Conservation (phyloP, 495 filamentous ascomycete species). For the Hypomontagnella submonticulosa region DNA sequence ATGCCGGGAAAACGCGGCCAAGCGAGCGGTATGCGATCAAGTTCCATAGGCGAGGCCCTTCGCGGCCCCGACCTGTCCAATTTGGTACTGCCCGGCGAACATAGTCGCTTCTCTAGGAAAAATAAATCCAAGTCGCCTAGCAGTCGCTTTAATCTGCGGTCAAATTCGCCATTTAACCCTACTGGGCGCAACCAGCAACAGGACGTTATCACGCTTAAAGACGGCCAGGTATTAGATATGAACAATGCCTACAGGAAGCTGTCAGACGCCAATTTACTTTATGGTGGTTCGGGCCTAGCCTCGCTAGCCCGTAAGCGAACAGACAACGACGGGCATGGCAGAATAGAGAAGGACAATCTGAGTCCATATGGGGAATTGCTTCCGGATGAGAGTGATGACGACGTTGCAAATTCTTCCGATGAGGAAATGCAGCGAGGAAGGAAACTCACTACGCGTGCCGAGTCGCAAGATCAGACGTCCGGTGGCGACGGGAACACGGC, state of each 20-base stretch:
- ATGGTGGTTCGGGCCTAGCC: constrained; percentile 65
- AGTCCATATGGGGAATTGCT: constrained; percentile 69
- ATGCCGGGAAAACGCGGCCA: constrained; percentile 56
- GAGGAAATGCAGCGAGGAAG: constrained; percentile 64
- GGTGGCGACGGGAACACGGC: constrained; percentile 51
- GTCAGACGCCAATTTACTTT: constrained; percentile 72
- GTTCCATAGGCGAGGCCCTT: constrained; percentile 62
- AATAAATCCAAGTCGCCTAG: constrained; percentile 71
- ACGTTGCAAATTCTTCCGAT: constrained; percentile 59
- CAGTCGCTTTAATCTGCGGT: constrained; percentile 64
- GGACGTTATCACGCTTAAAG: constrained; percentile 58
- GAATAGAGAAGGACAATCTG: constrained; percentile 79
- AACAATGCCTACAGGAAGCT: constrained; percentile 68
- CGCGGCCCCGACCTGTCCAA: constrained; percentile 57
- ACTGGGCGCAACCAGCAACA: constrained; percentile 53
- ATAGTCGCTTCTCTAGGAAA: constrained; percentile 60
- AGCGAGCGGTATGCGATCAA: constrained; percentile 54
- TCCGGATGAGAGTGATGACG: constrained; percentile 64
- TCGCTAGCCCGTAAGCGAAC: constrained; percentile 60
- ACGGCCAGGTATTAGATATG: constrained; percentile 66
- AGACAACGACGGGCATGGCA: constrained; percentile 62
- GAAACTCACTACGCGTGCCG: constrained; percentile 55
- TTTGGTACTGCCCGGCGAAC: constrained; percentile 56
- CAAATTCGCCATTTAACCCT: constrained; percentile 66
- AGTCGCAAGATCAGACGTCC: constrained; percentile 47